Conservation (phyloP, 139 green algal genomes). For the Micromonas pusilla region DNA sequence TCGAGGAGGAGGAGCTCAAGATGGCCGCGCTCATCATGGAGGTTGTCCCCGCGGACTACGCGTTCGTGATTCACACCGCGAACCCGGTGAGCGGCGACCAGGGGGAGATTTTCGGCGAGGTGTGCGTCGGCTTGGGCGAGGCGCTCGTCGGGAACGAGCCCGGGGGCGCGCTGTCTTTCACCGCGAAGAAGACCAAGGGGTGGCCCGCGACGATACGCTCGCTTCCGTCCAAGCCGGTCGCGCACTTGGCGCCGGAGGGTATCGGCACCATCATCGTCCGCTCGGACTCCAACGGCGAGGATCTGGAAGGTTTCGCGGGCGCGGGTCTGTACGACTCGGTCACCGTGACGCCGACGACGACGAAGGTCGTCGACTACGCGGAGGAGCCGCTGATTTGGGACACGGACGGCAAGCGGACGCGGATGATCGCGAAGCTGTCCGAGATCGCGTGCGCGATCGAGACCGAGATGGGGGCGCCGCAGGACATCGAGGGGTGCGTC, state of each 20-base stretch:
- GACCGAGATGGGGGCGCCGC: constrained; percentile 37
- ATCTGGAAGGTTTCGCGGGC: constrained; percentile 76
- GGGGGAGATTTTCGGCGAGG: constrained; percentile 36
- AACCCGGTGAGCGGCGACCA: constrained; percentile 59
- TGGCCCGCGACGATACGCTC: neutral
- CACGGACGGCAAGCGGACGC: neutral
- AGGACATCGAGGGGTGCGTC: constrained; percentile 78
- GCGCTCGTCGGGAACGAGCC: constrained; percentile 56
- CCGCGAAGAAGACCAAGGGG: constrained; percentile 36
- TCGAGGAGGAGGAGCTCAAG: constrained; percentile 64
- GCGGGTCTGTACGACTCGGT: constrained; percentile 52
- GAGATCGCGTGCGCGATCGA: constrained; percentile 49
- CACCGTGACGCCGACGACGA: constrained; percentile 40
- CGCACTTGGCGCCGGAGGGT: neutral
- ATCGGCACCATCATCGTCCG: constrained; percentile 58
- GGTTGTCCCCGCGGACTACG: constrained; percentile 69
- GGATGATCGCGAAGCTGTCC: constrained; percentile 45
- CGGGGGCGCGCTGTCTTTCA: constrained; percentile 44
- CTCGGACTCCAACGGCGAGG: constrained; percentile 90
- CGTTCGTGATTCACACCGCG: constrained; percentile 88
- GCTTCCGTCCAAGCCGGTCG: constrained; percentile 25
- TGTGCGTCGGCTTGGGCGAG: constrained; percentile 51
- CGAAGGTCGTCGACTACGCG: constrained; percentile 48
- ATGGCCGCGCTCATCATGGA: constrained; percentile 56
- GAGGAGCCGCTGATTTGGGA: constrained; percentile 64